Conservation (phyloP, 2,329 filamentous ascomycete genomes). For the Berkeleyomyces basicola region DNA sequence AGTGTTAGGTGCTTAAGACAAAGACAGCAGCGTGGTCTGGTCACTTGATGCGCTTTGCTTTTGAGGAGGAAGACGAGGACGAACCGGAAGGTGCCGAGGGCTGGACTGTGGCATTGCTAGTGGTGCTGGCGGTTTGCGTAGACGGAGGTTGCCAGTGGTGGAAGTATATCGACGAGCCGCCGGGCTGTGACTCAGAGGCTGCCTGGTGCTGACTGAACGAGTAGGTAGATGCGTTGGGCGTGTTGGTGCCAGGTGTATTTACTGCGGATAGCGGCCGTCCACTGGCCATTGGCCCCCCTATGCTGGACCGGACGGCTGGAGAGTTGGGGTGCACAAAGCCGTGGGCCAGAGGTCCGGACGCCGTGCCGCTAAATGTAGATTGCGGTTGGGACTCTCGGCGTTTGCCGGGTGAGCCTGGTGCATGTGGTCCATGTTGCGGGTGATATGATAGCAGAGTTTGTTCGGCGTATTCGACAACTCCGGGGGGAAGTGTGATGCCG, state of each 20-base stretch:
- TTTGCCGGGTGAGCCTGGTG: conserved; percentile 8
- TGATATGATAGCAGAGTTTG: conserved; percentile 36
- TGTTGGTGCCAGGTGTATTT: conserved; percentile 9
- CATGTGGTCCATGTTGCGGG: conserved; percentile 20
- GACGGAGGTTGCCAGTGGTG: conserved; percentile 83
- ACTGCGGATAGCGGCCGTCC: conserved; percentile 25
- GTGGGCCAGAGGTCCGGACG: conserved; percentile 1
- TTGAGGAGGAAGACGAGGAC: conserved; percentile 23
- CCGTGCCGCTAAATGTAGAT: conserved; percentile 25
- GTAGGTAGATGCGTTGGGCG: conserved; percentile 6
- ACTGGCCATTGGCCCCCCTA: conserved; percentile 6
- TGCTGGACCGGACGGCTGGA: conserved; percentile 5
- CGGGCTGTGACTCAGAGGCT: conserved; percentile 43
- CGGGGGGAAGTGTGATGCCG: conserved; percentile 42
- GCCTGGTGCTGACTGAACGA: conserved; percentile 28
- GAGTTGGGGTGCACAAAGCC: conserved; percentile 6
- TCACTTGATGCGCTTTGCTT: conserved; percentile 23
- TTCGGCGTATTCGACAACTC: conserved; percentile 50
- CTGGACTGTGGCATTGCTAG: conserved; percentile 32
- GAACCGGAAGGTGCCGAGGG: conserved; percentile 61
- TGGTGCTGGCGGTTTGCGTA: conserved; percentile 16
- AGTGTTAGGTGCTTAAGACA: neutral
- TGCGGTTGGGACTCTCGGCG: conserved; percentile 22
- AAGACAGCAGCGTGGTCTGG: neutral
- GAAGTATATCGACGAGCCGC: conserved; percentile 53